A percentile compares a stretch with the other conserved stretches of the same genome.
phyloP scores from a whole-genome alignment of 192 early-diverging fungal genomes.

The Gaertneriomyces sp. region DNA sequence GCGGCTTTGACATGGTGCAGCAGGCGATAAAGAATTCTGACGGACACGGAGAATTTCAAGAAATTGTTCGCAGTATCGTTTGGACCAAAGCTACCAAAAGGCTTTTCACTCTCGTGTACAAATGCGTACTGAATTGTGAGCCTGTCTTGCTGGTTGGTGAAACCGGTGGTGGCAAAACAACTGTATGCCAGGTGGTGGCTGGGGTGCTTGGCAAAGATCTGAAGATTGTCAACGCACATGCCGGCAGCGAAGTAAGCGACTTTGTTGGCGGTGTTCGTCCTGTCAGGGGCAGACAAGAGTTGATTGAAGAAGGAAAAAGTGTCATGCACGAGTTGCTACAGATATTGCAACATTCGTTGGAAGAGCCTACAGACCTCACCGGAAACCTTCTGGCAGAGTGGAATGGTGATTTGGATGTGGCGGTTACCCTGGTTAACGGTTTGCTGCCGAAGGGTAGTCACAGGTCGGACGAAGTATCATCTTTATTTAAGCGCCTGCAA shows the following conservation, averaged over 20 bases:
- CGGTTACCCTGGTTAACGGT: neutral
- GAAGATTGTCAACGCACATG: conserved; percentile 94
- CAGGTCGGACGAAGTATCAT: neutral
- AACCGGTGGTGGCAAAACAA: conserved; percentile 98
- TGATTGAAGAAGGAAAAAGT: conserved; percentile 47
- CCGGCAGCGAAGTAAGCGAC: conserved; percentile 91
- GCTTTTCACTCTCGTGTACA: conserved; percentile 78
- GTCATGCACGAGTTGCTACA: conserved; percentile 36
- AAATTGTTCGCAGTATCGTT: conserved; percentile 53
- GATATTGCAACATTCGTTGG: neutral
- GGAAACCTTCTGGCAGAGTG: neutral
- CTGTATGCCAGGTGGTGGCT: conserved; percentile 91
- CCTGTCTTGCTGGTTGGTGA: conserved; percentile 95
- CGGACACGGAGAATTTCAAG: neutral
- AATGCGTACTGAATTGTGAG: conserved; percentile 77
- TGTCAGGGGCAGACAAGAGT: conserved; percentile 66
- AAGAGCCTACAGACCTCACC: conserved; percentile 8
- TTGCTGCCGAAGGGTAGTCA: neutral
- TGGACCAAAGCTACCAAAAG: conserved; percentile 95
- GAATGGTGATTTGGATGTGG: neutral
- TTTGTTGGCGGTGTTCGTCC: conserved; percentile 92
- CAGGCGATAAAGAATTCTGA: neutral
- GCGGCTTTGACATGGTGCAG: conserved; percentile 46
- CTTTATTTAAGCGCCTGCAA: neutral
- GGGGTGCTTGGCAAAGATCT: conserved; percentile 59